Evolutionary conservation across 495 filamentous ascomycete species (phyloP).

Genomic region (Annulohypoxylon moriforme): DNA sequence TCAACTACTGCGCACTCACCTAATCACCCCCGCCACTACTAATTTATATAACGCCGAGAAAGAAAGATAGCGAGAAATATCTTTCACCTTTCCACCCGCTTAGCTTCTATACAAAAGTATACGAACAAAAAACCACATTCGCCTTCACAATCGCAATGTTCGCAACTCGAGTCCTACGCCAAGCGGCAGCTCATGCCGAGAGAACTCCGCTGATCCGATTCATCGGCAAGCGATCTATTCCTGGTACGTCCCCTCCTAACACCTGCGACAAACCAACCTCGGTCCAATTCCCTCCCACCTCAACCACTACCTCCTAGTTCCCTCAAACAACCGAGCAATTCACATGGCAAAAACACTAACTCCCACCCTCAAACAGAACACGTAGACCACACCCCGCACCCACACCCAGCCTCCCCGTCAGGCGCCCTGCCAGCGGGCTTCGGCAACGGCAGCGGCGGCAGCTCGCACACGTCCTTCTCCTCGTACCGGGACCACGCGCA

Average conservation of each 20-base stretch:
- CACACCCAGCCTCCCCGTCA: slow-evolving; percentile 61
- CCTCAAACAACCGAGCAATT: neutral
- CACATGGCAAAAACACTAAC: slow-evolving; percentile 7
- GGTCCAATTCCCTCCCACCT: neutral
- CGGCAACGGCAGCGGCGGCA: slow-evolving; percentile 58
- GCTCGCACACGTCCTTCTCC: slow-evolving; percentile 82
- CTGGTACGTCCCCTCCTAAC: slow-evolving; percentile 68
- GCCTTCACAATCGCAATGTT: slow-evolving; percentile 62
- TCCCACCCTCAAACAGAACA: slow-evolving; percentile 59
- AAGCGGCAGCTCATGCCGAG: slow-evolving; percentile 69
- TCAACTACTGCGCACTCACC: neutral
- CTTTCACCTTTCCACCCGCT: slow-evolving; percentile 7
- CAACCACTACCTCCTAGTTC: neutral
- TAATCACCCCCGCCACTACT: slow-evolving; percentile 14
- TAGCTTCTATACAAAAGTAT: neutral
- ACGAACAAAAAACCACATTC: neutral
- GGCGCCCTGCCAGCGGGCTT: slow-evolving; percentile 65
- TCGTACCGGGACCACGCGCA: slow-evolving; percentile 91
- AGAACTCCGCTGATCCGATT: slow-evolving; percentile 91
- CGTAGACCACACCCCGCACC: slow-evolving; percentile 76
- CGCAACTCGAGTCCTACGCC: slow-evolving; percentile 72
- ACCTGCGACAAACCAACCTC: slow-evolving; percentile 13
- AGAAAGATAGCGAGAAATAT: neutral
- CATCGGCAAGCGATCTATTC: slow-evolving; percentile 84
- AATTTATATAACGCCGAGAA: slow-evolving; percentile 38